Base-by-base conservation (phyloP, 345 rosid species). In the Ricinus communis region DNA sequence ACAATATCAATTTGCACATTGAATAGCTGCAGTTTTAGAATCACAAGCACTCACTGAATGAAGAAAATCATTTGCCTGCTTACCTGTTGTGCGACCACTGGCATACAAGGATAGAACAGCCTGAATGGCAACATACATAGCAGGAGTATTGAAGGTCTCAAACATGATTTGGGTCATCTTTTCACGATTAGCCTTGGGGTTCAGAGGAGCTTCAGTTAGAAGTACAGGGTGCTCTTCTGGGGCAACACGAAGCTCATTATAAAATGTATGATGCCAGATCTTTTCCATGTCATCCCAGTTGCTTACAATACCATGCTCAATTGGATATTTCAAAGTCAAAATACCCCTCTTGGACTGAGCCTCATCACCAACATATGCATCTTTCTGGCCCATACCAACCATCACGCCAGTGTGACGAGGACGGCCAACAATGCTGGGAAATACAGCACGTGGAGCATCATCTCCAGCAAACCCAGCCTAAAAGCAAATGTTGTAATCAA, bases 281-380 rank as follows among this genome's bases (percentile, higher is more conserved):
- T 92, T 92, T 83, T 92, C 96, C 97, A 93, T 93, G 50, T 93
- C 98, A 74, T 93, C 98, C 98, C 96, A 90, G 69, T 93, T 93
- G 87, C 84, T 93, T 41, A 93, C 98, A 80, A 93, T 93, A 21
- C 96, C 98, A 28, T 93, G 98, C 76, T 90, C 96, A 71, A 87
- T 90, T 0, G 95, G 95, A 70, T 90, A 90, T 75, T 90, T 90
- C 82, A 90, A 81, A 7, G 95, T 86, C 15, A 90, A 53, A 71
- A 90, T 90, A 80, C 95, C 95, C 67, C 95, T 80, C 43, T 87
- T 87, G 0, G 91, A 87, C 16, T 87, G 91, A 62, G 95, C 92
- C 84, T 90, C 95, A 62, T 93, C 98, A 11, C 98, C 98, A 45
- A 90, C 97, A 63, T 90, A 92, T 6, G 93, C 96, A 79, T 91